A percentile compares a stretch with the other conserved stretches of the same genome.
Evolutionary conservation across 192 early-diverging fungal species (phyloP).

Genomic region (Coemansia sp.): DNA sequence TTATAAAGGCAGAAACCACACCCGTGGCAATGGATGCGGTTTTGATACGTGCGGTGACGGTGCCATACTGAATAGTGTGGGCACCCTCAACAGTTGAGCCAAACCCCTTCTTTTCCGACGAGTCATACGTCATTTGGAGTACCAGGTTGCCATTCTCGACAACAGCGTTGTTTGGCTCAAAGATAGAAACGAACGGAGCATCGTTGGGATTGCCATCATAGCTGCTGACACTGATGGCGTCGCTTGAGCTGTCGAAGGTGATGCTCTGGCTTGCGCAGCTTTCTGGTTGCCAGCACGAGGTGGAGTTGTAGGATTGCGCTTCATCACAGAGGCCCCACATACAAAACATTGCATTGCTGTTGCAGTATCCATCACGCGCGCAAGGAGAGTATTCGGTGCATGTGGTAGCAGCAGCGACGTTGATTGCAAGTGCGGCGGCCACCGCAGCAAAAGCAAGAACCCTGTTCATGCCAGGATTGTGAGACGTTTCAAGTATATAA

Average conservation of each 20-base stretch:
- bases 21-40: slow-evolving; percentile 56
- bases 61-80: slow-evolving; percentile 59
- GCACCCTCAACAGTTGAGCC: slow-evolving; percentile 53
- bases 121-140: slow-evolving; percentile 40
- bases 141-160: slow-evolving; percentile 39
- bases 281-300: slow-evolving; percentile 49
- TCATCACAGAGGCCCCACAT: slow-evolving; percentile 45
- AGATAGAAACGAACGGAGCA: slow-evolving; percentile 49
- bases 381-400: slow-evolving; percentile 38
- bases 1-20: slow-evolving; percentile 61
- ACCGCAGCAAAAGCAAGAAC: slow-evolving; percentile 18
- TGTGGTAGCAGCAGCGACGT: slow-evolving; percentile 18
- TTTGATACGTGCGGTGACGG: slow-evolving; percentile 62
- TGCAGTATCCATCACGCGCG: slow-evolving; percentile 52
- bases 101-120: slow-evolving; percentile 54
- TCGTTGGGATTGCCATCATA: slow-evolving; percentile 37
- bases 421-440: slow-evolving; percentile 15
- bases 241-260: slow-evolving; percentile 32
- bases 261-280: slow-evolving; percentile 36
- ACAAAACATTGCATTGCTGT: slow-evolving; percentile 45
- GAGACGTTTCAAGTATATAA: background rate
- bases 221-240: slow-evolving; percentile 20
- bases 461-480: slow-evolving; percentile 17
- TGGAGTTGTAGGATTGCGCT: slow-evolving; percentile 38
- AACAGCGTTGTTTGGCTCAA: slow-evolving; percentile 42